phyloP scores from a whole-genome alignment of 2,329 filamentous ascomycete genomes.

The Dichotomopilus funicola region DNA sequence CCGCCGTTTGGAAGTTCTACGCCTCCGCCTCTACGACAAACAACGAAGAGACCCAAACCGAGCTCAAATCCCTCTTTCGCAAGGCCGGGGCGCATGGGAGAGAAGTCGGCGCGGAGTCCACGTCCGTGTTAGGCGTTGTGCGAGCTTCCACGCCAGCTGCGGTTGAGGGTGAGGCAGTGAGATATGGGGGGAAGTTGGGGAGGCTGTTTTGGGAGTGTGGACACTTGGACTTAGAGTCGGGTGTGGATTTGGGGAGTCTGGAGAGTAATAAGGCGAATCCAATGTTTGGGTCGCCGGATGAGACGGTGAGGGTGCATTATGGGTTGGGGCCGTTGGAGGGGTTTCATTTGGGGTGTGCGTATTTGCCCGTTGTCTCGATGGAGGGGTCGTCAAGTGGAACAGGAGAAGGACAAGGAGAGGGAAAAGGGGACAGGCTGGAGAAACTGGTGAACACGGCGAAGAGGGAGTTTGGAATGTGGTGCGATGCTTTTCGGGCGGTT shows the following conservation, averaged over 20 bases:
- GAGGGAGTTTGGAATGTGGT: constrained; percentile 41
- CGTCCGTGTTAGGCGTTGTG: too few relatives aligned
- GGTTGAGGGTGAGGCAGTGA: too few relatives aligned
- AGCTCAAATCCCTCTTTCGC: too few relatives aligned
- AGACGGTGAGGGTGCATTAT: constrained; percentile 38
- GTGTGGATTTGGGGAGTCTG: background rate
- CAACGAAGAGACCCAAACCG: too few relatives aligned
- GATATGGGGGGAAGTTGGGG: too few relatives aligned
- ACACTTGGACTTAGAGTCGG: background rate
- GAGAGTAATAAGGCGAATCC: constrained; percentile 34
- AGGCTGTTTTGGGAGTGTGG: background rate
- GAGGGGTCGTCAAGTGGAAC: constrained; percentile 27
- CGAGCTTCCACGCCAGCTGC: too few relatives aligned
- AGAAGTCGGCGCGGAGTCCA: too few relatives aligned
- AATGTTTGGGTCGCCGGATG: constrained; percentile 33
- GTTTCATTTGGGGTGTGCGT: constrained; percentile 48
- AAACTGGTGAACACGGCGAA: constrained; percentile 31
- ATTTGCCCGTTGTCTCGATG: constrained; percentile 29
- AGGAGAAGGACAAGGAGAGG: background rate
- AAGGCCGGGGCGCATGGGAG: too few relatives aligned
- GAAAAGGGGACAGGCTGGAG: constrained; percentile 9
- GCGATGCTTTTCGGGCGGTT: constrained; percentile 30
- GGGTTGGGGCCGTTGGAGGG: constrained; percentile 45
- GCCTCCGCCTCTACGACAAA: too few relatives aligned
- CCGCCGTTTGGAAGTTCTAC: constrained; percentile 4